These are phyloP conservation scores for Cercospora sp. DNA, from an alignment of 2,329 filamentous ascomycete genomes.

Conservation along the genomic window DNA sequence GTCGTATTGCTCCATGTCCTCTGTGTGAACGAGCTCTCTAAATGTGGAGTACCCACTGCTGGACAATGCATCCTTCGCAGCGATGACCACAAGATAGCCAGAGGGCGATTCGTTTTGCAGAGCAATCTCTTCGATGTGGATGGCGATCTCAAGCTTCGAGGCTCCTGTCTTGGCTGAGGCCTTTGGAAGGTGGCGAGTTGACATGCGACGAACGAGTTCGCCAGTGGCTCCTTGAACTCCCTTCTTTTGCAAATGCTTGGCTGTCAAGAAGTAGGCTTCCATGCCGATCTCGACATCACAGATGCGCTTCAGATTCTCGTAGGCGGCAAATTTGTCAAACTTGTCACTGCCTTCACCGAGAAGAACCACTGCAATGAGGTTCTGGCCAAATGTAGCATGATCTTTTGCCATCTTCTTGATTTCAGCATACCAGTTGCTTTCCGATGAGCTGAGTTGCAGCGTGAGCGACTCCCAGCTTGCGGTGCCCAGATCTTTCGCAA, in stretches of 20 bases:
- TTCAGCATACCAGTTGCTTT: neutral
- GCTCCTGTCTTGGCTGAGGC: neutral
- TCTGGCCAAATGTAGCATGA: neutral
- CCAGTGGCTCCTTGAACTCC: neutral
- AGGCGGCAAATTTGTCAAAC: constrained; percentile 4
- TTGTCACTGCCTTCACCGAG: constrained; percentile 1
- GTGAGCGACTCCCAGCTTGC: neutral
- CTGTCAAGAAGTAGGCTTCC: constrained; percentile 8
- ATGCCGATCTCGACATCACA: constrained; percentile 6
- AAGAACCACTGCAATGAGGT: constrained; percentile 6
- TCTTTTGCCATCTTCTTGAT: neutral
- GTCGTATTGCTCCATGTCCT: neutral
- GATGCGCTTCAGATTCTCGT: constrained; percentile 5
- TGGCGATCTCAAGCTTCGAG: neutral
- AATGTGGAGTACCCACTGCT: neutral
- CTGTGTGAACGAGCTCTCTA: neutral
- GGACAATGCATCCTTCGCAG: neutral
- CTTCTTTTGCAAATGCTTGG: neutral
- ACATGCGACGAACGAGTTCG: constrained; percentile 7
- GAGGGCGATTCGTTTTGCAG: neutral
- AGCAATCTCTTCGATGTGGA: neutral
- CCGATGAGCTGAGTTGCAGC: neutral
- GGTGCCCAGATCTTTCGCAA: neutral
- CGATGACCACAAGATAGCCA: neutral
- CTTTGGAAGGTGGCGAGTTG: neutral